These are phyloP conservation scores for Epichloe glyceriae DNA, from an alignment of 2,329 filamentous ascomycete genomes.

Conservation along the genomic window DNA sequence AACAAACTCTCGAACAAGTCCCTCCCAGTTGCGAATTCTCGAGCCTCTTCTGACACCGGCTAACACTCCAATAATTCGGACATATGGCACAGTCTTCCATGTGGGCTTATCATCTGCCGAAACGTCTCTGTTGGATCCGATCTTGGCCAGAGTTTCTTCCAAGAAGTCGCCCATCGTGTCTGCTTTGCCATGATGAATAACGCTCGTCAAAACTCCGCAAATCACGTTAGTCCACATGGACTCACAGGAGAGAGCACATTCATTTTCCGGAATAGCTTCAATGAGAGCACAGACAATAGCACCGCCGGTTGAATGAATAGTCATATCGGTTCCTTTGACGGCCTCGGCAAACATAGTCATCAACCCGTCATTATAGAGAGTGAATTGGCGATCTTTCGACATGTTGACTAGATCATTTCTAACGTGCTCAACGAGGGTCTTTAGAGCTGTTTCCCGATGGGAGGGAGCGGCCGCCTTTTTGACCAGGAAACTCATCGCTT, in stretches of 20 bases:
- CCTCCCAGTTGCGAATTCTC: constrained; percentile 60
- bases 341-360: constrained; percentile 90
- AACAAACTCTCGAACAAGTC: constrained; percentile 43
- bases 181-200: constrained; percentile 67
- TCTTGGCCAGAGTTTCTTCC: constrained; percentile 44
- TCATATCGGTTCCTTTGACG: constrained; percentile 47
- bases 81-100: constrained; percentile 33
- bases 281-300: constrained; percentile 40
- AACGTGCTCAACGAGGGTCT: constrained; percentile 57
- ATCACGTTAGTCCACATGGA: constrained; percentile 51
- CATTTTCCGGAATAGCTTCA: constrained; percentile 35
- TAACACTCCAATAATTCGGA: constrained; percentile 52
- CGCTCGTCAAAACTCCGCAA: constrained; percentile 63
- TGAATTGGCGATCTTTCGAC: constrained; percentile 42
- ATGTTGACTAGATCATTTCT: constrained; percentile 51
- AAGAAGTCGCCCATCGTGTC: constrained; percentile 62
- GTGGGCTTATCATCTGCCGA: constrained; percentile 8
- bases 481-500: constrained; percentile 86
- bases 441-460: constrained; percentile 60
- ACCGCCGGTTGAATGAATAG: constrained; percentile 46
- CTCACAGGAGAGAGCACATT: constrained; percentile 32
- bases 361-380: constrained; percentile 70
- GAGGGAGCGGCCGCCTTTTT: constrained; percentile 74
- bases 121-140: constrained; percentile 24
- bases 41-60: constrained; percentile 72